A percentile compares a stretch with the other conserved stretches of the same genome.
phyloP scores from a whole-genome alignment of 73 alveolate genomes.

The Uronychia setigera region DNA sequence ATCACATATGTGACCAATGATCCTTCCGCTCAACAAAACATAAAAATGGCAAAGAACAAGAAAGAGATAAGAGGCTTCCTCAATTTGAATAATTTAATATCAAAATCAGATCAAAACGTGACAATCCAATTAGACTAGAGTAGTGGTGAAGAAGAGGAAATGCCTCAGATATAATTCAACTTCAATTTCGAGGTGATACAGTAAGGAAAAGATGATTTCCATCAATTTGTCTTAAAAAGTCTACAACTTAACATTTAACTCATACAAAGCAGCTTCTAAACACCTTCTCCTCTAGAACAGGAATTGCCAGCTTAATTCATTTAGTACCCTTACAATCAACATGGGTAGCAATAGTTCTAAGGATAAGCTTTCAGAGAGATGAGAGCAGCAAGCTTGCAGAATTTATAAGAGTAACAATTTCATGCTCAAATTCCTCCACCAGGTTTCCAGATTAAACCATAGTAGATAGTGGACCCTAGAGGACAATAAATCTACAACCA shows the following conservation, averaged over 20 bases:
- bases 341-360: too few species aligned
- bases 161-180: not conserved
- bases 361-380: not conserved
- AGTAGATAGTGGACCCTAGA: too few species aligned
- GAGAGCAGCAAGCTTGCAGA: not conserved
- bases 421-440: not conserved
- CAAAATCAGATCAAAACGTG: not conserved
- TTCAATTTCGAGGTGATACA: not conserved
- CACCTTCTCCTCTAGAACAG: too few species aligned
- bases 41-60: slow-evolving; percentile 9
- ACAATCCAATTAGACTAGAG: not conserved
- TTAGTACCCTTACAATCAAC: too few species aligned
- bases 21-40: not conserved
- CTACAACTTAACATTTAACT: not conserved
- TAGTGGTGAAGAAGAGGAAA: not conserved
- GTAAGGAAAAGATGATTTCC: too few species aligned
- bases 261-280: not conserved
- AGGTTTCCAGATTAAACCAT: not conserved
- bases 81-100: not conserved
- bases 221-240: not conserved
- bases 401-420: too few species aligned
- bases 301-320: too few species aligned
- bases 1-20: not conserved
- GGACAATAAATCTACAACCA: too few species aligned
- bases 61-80: not conserved